Conservation (phyloP, 306 rosid genomes). For the Notholithocarpus densiflorus region DNA sequence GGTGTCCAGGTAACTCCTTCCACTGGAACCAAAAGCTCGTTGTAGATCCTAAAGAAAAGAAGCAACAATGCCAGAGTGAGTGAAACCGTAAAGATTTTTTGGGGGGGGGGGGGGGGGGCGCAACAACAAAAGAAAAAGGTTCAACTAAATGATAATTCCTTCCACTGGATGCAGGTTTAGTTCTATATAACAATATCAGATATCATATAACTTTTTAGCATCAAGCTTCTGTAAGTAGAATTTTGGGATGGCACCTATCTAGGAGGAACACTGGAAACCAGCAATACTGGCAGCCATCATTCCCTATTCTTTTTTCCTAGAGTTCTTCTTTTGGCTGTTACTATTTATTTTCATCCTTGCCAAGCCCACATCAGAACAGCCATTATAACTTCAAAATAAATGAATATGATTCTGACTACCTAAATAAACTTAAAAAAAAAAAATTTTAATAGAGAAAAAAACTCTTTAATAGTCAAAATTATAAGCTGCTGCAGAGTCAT, state of each 20-base stretch:
- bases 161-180: background rate
- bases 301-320: too few relatives aligned
- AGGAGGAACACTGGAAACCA: too few relatives aligned
- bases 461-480: background rate
- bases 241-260: background rate
- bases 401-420: background rate
- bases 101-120: background rate
- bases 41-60: constrained; percentile 55
- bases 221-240: background rate
- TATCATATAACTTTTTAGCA: too few relatives aligned
- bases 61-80: constrained; percentile 5
- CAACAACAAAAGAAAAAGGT: constrained; percentile 2
- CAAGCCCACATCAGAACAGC: too few relatives aligned
- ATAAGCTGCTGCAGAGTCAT: constrained; percentile 1
- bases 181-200: too few relatives aligned
- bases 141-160: background rate
- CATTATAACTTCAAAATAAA: background rate
- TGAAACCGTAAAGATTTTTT: background rate
- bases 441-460: too few relatives aligned
- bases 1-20: constrained; percentile 56
- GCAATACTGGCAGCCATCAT: too few relatives aligned
- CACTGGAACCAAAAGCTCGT: constrained; percentile 32
- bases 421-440: background rate
- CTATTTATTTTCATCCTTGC: too few relatives aligned
- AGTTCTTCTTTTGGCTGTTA: too few relatives aligned